Evolutionary conservation across 1,284 basidiomycete species (phyloP), one percentile per base, ranked within the genome.

Genomic region (Pascua guehoae): DNA sequence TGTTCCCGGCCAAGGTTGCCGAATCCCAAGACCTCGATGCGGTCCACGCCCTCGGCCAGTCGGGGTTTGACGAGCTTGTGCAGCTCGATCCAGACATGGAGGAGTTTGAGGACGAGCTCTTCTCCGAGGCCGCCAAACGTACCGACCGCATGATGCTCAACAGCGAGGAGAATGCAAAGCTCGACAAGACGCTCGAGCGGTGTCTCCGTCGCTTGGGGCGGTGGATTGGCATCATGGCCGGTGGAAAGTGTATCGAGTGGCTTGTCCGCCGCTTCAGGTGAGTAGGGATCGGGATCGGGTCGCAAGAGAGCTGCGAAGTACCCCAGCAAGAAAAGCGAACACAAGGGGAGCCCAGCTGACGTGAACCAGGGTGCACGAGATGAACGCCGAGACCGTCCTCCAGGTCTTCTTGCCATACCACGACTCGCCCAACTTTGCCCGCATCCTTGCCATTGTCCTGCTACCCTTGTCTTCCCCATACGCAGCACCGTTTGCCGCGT

Each of bases 221-320:
- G 15, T 89, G 88, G 79, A 77, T 98, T 41, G 81, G 92, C 73
- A 87, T 93, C 54, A 82, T 85, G 54, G 88, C 91, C 1, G 84
- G 90, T 0, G 87, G 87, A 42, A 93, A 89, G 75, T 85, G 90
- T n/a, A 72, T 99, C 39, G 95, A 99, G 73, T 99, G 95, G 95
- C 84, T 98, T 24, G 90, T 98, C 4, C 81, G 91, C 63, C 81
- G 93, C 56, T 98, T 97, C 77, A 86, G 91, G 91, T 90, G 65
- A 57, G 85, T 67, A 38, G 4, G 1, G 41, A 11, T 24, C n/a
- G n/a, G n/a, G n/a, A n/a, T n/a, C n/a, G 24, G 37, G 10, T n/a
- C 15, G 18, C 9, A 50, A 16, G n/a, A n/a, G 24, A 7, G 24
- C 24, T 32, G 7, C 7, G 37, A 10, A 47, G 40, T 12, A 17